Conservation (phyloP, 164 flowering plant species). For the Umbellularia californica region DNA sequence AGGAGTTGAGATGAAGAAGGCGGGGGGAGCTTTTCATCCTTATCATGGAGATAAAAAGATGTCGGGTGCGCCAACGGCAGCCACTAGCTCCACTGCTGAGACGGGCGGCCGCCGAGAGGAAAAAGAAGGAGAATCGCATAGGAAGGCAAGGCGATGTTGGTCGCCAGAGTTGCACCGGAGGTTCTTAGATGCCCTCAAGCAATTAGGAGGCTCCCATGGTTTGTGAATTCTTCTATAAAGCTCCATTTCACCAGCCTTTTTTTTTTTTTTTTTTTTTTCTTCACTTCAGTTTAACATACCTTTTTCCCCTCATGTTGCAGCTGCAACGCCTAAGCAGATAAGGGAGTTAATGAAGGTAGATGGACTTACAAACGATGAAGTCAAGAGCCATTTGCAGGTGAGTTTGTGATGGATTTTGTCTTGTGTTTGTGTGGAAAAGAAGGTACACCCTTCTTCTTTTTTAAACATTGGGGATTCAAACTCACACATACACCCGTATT, state of each 20-base stretch:
- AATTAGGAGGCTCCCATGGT: constrained; percentile 95
- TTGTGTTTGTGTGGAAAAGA: no score
- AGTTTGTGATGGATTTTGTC: neutral
- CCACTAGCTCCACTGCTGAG: constrained; percentile 42
- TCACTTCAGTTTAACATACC: neutral
- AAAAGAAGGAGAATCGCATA: constrained; percentile 32
- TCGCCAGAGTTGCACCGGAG: constrained; percentile 80
- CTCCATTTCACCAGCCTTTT: neutral
- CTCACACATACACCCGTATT: no score
- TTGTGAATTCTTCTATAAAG: constrained; percentile 1
- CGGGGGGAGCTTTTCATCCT: constrained; percentile 66
- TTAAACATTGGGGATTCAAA: no score
- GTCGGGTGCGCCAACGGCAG: constrained; percentile 13
- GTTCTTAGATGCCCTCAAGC: constrained; percentile 71
- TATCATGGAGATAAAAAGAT: constrained; percentile 35
- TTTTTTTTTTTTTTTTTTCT: no score
- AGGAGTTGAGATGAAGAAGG: constrained; percentile 39
- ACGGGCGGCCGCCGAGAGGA: constrained; percentile 24
- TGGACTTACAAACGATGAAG: constrained; percentile 96
- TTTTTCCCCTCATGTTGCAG: constrained; percentile 26
- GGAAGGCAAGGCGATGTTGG: constrained; percentile 83
- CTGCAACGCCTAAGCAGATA: constrained; percentile 93
- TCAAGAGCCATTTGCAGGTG: constrained; percentile 98
- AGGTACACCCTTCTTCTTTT: no score
- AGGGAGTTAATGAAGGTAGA: constrained; percentile 95